Percentiles rank a stretch among this genome's conserved stretches.
Conservation (phyloP, 768 basidiomycete genomes). For the Botryobasidium botryosum region DNA sequence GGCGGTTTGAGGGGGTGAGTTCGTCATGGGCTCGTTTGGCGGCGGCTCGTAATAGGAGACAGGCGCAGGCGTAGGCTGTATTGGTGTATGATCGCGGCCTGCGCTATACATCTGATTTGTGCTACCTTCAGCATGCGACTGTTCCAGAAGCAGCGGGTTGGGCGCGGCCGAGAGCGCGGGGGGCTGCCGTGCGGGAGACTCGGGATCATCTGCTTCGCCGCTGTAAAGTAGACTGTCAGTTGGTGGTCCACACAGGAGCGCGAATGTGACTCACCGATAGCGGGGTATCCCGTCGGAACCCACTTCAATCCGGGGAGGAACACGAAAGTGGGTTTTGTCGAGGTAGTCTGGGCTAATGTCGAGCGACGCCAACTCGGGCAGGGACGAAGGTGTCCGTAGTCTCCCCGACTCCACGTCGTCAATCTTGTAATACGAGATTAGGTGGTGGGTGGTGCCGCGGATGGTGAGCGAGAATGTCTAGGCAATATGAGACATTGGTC, state of each 20-base stretch:
- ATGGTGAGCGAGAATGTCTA: slow-evolving; percentile 88
- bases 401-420: slow-evolving; percentile 83
- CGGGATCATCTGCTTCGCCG: slow-evolving; percentile 4
- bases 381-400: slow-evolving; percentile 70
- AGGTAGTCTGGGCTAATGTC: slow-evolving; percentile 81
- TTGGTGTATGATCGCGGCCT: no score
- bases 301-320: slow-evolving; percentile 75
- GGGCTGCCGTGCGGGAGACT: background rate
- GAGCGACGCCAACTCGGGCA: slow-evolving; percentile 72
- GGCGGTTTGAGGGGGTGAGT: background rate
- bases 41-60: no score
- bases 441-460: slow-evolving; percentile 70
- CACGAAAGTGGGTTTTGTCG: slow-evolving; percentile 79
- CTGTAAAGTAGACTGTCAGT: background rate
- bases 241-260: background rate
- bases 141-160: background rate
- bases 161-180: background rate
- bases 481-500: no score
- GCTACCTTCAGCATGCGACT: background rate
- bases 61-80: no score
- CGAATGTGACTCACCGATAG: slow-evolving; percentile 27
- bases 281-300: slow-evolving; percentile 67
- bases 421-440: slow-evolving; percentile 88
- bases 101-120: background rate
- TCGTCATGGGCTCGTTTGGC: no score